Base-by-base conservation (phyloP, 2,329 filamentous ascomycete species). In the Alternaria viburni region DNA sequence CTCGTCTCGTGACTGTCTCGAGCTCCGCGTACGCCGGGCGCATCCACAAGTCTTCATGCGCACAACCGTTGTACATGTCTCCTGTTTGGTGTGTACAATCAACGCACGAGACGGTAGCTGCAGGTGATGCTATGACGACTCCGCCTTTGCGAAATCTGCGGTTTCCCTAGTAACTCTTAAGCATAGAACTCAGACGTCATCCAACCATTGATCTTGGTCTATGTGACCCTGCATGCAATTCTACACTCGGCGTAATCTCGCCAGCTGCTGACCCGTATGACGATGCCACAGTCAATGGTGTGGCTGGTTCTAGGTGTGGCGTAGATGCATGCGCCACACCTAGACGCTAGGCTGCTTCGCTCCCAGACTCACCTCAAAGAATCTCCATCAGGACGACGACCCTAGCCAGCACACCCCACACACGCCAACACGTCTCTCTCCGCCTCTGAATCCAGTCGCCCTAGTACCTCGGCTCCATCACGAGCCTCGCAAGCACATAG, bases 291-390 rank as follows among this genome's bases (percentile, higher is more conserved):
- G 58, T 26, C 23, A 50, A 23, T 9, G n/a, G 19, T 19, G 26
- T 44, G 23, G 52, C 52, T 52, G 28, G 17, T 4, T 19, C 19
- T 21, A 57, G 6, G 4, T 62, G 67, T 66, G 69, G 67, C 67
- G 66, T 59, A 60, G 28, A 43, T 60, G 51, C 60, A 50, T 44
- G 21, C 23, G 46, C 30, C 12, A 49, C 52, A 30, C 19, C 45
- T 44, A 43, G 56, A 52, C 62, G 55, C 55, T 65, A 65, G 61
- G 52, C 63, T 26, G 4, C 60, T 54, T 46, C 19, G 54, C 54
- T 61, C 54, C 28, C 60, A 59, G 57, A 64, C 55, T 69, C 67
- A 68, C 63, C 26, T 68, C 69, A 67, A 71, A 72, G 69, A 71
- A 72, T 62, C 59, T 69, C 61, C 32, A 60, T 28, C 46, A 61